Evolutionary conservation across 208 protist genomes (phyloP), one percentile per base, ranked within the genome.

Genomic region (Leishmania tarentolae): DNA sequence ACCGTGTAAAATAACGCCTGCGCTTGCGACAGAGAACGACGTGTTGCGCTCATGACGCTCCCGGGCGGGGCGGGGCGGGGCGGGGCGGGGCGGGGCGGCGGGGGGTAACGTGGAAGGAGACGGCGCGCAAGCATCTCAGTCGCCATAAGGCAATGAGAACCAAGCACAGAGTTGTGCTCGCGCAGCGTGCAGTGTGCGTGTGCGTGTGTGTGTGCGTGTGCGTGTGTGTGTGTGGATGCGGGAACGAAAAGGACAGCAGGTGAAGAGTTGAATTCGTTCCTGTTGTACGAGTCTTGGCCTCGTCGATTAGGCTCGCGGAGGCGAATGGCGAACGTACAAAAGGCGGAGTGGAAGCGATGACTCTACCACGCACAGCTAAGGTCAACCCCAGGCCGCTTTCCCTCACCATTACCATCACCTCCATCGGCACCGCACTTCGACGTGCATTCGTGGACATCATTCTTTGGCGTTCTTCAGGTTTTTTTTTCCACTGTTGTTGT

Each of bases 1-100:
- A 93, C 77, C 81, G 83, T 52, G 88, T 93, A 8, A 71, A 80
- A 63, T 93, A 87, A 76, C 21, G 46, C 70, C 46, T 50, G 3
- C 40, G 21, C 24, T 0, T 11, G 15, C 56, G 69, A 53, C 21
- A 19, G 28, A 5, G 69, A 35, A 13, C 11, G 5, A 52, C 19
- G 40, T 42, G 7, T 40, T 47, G 66, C 66, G 66, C 66, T 24
- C 40, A 46, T 21, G 40, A 46, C 37, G 9, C 9, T 46, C 2
- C 15, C 7, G n/a, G 28, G 8, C 31, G 28, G n/a, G n/a, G n/a
- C n/a, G n/a, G n/a, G n/a, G n/a, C n/a, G n/a, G n/a, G n/a, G n/a
- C n/a, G n/a, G n/a, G n/a, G n/a, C n/a, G n/a, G n/a, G n/a, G n/a
- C n/a, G n/a, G n/a, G n/a, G n/a, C n/a, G 28, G 8, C 31, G 28